Conservation (phyloP, 78 protist species). For the Dictyostelium purpureum region DNA sequence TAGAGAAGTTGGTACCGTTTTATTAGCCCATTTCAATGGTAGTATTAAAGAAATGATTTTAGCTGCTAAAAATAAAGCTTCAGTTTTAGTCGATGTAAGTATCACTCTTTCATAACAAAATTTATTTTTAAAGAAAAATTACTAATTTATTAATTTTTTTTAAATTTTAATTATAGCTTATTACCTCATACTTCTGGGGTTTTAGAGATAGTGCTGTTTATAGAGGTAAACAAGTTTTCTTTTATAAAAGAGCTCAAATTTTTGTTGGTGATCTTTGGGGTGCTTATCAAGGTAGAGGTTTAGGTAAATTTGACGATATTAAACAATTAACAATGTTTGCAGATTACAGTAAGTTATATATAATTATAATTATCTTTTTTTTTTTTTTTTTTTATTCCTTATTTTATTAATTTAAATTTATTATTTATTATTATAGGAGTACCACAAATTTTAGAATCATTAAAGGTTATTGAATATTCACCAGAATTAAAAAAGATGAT, state of each 20-base stretch:
- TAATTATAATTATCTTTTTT: background rate
- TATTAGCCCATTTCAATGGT: constrained; percentile 39
- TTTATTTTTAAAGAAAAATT: background rate
- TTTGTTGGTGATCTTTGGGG: constrained; percentile 94
- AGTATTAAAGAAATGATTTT: constrained; percentile 43
- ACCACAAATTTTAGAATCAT: constrained; percentile 68
- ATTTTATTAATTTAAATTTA: background rate
- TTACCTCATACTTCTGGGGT: constrained; percentile 73
- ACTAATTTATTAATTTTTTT: background rate
- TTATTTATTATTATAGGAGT: background rate
- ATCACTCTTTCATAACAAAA: background rate
- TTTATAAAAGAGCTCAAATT: constrained; percentile 95
- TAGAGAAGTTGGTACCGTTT: constrained; percentile 54
- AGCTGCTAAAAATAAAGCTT: constrained; percentile 57
- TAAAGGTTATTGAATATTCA: constrained; percentile 46
- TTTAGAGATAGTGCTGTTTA: constrained; percentile 78
- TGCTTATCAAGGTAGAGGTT: constrained; percentile 80
- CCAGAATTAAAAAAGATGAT: constrained; percentile 29
- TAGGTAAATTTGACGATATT: constrained; percentile 90
- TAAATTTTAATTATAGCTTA: background rate
- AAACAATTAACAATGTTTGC: constrained; percentile 93
- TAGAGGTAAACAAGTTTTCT: constrained; percentile 64
- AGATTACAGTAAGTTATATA: constrained; percentile 88
- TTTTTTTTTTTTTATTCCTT: background rate
- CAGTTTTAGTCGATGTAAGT: constrained; percentile 46